Conservation (phyloP, 805 yeast species). For the Yarrowia divulgata region DNA sequence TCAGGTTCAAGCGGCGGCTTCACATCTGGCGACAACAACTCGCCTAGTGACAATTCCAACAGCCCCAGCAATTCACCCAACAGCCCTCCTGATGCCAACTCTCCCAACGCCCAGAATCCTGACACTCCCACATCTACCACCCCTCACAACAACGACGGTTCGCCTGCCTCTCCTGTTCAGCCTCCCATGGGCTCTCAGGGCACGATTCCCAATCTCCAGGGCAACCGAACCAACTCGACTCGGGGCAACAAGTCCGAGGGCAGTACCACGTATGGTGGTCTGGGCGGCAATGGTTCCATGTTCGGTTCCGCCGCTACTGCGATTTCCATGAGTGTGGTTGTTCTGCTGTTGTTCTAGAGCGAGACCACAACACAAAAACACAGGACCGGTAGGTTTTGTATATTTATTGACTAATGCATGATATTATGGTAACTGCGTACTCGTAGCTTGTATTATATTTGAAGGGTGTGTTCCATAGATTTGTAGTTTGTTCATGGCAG, state of each 20-base stretch:
- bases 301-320: constrained; percentile 31
- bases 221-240: constrained; percentile 38
- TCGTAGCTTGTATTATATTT: too few relatives aligned
- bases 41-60: not conserved
- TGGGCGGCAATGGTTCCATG: constrained; percentile 36
- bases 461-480: too few relatives aligned
- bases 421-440: constrained; percentile 7
- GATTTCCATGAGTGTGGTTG: constrained; percentile 29
- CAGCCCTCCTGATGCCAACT: constrained; percentile 1
- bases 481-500: too few relatives aligned
- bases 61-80: too few relatives aligned
- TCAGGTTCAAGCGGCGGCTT: constrained; percentile 18
- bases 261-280: constrained; percentile 35
- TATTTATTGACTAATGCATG: constrained; percentile 33
- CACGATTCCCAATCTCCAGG: constrained; percentile 22
- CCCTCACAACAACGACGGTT: constrained; percentile 31
- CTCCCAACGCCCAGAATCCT: constrained; percentile 3
- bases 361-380: not conserved
- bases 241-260: constrained; percentile 38
- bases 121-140: constrained; percentile 7
- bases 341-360: constrained; percentile 15
- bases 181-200: constrained; percentile 34
- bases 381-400: constrained; percentile 17
- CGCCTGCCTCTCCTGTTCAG: constrained; percentile 35
- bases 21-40: constrained; percentile 11